Percentiles rank a stretch among this genome's conserved stretches.
Conservation (phyloP, 2,329 filamentous ascomycete species). For the Exophiala aquamarina region DNA sequence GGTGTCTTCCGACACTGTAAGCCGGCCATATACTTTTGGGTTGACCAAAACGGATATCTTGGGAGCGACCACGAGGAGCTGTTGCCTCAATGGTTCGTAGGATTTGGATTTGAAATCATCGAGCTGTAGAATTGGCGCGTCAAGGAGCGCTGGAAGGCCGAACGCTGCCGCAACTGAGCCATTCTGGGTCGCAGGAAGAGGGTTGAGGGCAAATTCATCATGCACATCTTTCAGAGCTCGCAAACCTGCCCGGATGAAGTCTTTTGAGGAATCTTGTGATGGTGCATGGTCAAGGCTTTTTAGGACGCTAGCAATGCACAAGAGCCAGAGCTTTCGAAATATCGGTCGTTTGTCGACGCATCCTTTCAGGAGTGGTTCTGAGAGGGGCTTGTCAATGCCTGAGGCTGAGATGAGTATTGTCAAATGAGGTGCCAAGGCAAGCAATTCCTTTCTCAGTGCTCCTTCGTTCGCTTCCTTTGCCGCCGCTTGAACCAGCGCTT, state of each 20-base stretch:
- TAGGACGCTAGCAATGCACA: conserved; percentile 38
- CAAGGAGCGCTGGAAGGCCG: conserved; percentile 39
- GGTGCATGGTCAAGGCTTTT: conserved; percentile 33
- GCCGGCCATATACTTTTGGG: conserved; percentile 78
- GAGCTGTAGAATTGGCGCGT: conserved; percentile 30
- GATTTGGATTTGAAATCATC: conserved; percentile 35
- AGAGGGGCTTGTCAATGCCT: conserved; percentile 64
- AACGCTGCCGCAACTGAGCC: conserved; percentile 80
- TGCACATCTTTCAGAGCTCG: conserved; percentile 63
- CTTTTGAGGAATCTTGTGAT: conserved; percentile 40
- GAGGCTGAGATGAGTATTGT: conserved; percentile 62
- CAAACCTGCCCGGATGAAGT: conserved; percentile 52
- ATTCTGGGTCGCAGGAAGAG: conserved; percentile 74
- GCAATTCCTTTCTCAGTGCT: conserved; percentile 74
- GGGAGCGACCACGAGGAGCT: conserved; percentile 61
- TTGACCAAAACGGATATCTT: conserved; percentile 89
- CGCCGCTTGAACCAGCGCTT: conserved; percentile 66
- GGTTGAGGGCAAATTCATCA: conserved; percentile 75
- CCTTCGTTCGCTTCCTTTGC: conserved; percentile 86
- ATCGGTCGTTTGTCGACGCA: conserved; percentile 79
- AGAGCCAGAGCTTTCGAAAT: conserved; percentile 76
- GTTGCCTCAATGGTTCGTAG: conserved; percentile 28
- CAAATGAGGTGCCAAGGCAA: conserved; percentile 67
- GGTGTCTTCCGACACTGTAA: conserved; percentile 72
- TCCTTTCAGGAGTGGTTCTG: conserved; percentile 77